These are phyloP conservation scores for Globisporangium orthogonon DNA, from an alignment of 352 stramenopile genomes.

Conservation along the genomic window DNA sequence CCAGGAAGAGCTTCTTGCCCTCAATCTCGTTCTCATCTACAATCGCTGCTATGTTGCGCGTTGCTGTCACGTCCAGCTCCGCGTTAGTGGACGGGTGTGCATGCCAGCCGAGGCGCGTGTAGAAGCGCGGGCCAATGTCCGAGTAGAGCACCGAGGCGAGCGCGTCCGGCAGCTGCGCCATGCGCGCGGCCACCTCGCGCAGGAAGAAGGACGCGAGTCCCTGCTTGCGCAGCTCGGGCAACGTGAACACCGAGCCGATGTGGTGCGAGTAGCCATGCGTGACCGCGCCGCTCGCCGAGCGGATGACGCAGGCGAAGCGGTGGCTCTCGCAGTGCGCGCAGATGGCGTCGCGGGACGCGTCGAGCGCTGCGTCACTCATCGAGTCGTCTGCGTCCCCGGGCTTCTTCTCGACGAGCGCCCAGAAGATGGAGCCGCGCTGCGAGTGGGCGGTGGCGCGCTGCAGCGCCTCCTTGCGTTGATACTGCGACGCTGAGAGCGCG, in stretches of 20 bases:
- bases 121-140: slow-evolving; percentile 60
- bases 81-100: slow-evolving; percentile 40
- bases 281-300: slow-evolving; percentile 24
- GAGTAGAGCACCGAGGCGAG: slow-evolving; percentile 55
- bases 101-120: slow-evolving; percentile 53
- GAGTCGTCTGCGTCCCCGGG: slow-evolving; percentile 13
- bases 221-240: slow-evolving; percentile 32
- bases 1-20: slow-evolving; percentile 19
- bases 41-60: slow-evolving; percentile 5
- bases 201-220: slow-evolving; percentile 51
- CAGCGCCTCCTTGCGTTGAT: slow-evolving; percentile 33
- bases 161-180: slow-evolving; percentile 20
- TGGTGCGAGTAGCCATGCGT: slow-evolving; percentile 43
- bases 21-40: background rate
- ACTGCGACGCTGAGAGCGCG: slow-evolving; percentile 27
- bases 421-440: slow-evolving; percentile 51
- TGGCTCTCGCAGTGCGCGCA: slow-evolving; percentile 59
- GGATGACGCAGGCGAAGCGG: slow-evolving; percentile 41
- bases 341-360: slow-evolving; percentile 16
- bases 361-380: slow-evolving; percentile 14
- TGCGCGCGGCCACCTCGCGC: slow-evolving; percentile 21
- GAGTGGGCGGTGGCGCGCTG: slow-evolving; percentile 44
- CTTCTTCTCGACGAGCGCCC: slow-evolving; percentile 40
- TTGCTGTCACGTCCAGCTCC: slow-evolving; percentile 17
- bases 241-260: slow-evolving; percentile 64